Evolutionary conservation across 2,329 filamentous ascomycete genomes (phyloP), one percentile per base, ranked within the genome.

Genomic region (Thelonectria olida): DNA sequence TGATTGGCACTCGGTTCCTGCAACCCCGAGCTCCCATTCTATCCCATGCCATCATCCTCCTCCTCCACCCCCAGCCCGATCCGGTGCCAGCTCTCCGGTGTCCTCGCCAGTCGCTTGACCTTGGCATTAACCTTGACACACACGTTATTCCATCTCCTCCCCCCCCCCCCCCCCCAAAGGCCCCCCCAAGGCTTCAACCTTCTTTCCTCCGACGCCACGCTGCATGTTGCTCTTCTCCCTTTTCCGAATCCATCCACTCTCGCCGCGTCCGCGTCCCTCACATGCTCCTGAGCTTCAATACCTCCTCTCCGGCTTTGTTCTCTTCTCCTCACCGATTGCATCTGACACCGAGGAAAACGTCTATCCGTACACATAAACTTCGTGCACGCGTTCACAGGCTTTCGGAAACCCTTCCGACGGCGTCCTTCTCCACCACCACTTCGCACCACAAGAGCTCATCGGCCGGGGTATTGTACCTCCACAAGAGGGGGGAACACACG

Each of bases 41-140:
- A 65, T 68, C 58, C 58, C 51, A 55, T 28, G 39, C 19, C 51
- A 41, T 55, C 44, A 36, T 39, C 22, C n/a, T 28, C 42, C 41
- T 17, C 44, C 47, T 56, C 49, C 36, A 44, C 42, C 59, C 36
- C 31, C 53, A 57, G 42, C 49, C 56, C 61, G 62, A 66, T 69
- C 66, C 56, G 56, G 67, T 66, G 61, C 66, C 68, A 67, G 66
- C 57, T 69, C 59, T 62, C 68, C 60, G 67, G 66, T 62, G 55
- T 58, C 47, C 59, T 57, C 27, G 58, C 57, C 61, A 42, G 36
- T 57, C 52, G 50, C 47, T 38, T 59, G 52, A 54, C 50, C 58
- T 60, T 61, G 64, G 63, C 66, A 63, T 57, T 48, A 48, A 28
- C 63, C 57, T 23, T 42, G 39, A 66, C 45, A 54, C 48, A 61